Evolutionary conservation across 805 yeast genomes (phyloP).

Genomic region (Nakazawaea pomicola): DNA sequence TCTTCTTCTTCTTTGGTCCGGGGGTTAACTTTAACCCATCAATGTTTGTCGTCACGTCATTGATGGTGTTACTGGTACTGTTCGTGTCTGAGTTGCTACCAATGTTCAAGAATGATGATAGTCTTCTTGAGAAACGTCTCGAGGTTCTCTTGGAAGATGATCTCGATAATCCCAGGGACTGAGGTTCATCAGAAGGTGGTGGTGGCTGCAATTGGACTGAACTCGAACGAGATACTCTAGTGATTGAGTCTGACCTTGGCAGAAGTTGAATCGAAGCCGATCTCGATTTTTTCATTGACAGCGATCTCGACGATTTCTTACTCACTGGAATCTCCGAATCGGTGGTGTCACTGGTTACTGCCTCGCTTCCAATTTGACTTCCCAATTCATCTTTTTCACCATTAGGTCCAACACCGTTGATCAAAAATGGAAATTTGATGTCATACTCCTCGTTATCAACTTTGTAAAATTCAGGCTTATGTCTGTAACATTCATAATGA

Average conservation of each 20-base stretch:
- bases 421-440: constrained; percentile 11
- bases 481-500: constrained; percentile 84
- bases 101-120: constrained; percentile 8
- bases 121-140: constrained; percentile 9
- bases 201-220: background rate
- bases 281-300: constrained; percentile 5
- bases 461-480: constrained; percentile 60
- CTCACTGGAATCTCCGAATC: constrained; percentile 1
- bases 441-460: constrained; percentile 26
- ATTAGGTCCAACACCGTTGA: background rate
- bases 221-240: background rate
- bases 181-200: background rate
- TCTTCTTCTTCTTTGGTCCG: constrained; percentile 19
- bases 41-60: background rate
- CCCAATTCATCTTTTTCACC: background rate
- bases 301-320: constrained; percentile 3
- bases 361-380: background rate
- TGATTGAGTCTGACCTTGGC: constrained; percentile 5
- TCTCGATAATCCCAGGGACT: constrained; percentile 2
- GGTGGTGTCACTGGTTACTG: constrained; percentile 4
- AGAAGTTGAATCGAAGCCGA: constrained; percentile 2
- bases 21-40: constrained; percentile 2
- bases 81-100: no score
- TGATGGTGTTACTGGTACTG: constrained; percentile 3
- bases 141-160: constrained; percentile 6